phyloP scores from a whole-genome alignment of 129 eudicot species.

The Logfia minima region DNA sequence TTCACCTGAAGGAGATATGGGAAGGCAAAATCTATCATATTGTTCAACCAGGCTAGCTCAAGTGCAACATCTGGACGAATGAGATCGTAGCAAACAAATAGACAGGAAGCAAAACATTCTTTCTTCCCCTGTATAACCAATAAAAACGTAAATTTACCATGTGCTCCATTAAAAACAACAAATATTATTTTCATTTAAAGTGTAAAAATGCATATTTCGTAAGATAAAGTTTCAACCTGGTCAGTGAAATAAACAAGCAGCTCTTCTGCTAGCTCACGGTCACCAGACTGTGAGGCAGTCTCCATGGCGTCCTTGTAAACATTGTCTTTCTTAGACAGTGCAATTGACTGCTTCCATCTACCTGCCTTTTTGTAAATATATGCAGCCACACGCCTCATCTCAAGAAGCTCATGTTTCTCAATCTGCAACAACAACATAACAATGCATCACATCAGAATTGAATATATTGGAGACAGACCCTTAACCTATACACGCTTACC shows the following conservation, averaged over 20 bases:
- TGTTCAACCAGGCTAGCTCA: constrained; percentile 94
- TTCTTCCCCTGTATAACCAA: constrained; percentile 78
- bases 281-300: constrained; percentile 94
- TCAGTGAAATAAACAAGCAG: constrained; percentile 84
- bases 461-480: neutral
- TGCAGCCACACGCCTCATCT: constrained; percentile 98
- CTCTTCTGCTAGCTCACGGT: constrained; percentile 94
- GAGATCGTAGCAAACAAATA: constrained; percentile 82
- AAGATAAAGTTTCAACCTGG: constrained; percentile 47
- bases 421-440: constrained; percentile 50
- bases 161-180: neutral
- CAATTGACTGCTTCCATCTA: constrained; percentile 96
- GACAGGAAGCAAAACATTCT: constrained; percentile 93
- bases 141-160: neutral
- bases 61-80: constrained; percentile 88
- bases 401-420: constrained; percentile 96
- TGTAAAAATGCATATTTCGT: neutral
- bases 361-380: constrained; percentile 95
- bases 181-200: neutral
- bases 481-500: constrained; percentile 34
- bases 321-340: constrained; percentile 85
- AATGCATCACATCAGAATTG: neutral
- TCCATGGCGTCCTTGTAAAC: constrained; percentile 96
- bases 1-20: constrained; percentile 90
- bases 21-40: constrained; percentile 90